Percentiles rank a stretch among this genome's conserved stretches.
Evolutionary conservation across 78 protist genomes (phyloP).

Genomic region (Isochrysis galbana): DNA sequence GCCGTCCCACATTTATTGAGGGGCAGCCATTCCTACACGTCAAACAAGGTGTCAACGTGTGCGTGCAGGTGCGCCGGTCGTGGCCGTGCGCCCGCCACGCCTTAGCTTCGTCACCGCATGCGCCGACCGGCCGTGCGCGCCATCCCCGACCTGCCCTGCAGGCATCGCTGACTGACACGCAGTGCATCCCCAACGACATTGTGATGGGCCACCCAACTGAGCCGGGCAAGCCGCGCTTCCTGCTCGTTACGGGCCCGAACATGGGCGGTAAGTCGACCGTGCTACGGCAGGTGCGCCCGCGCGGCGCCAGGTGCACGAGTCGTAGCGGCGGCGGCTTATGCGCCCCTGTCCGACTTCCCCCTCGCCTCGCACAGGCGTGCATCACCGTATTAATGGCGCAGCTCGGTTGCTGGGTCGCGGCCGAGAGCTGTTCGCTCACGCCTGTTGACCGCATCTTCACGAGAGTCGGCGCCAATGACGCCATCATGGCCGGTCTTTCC

Average conservation of each 20-base stretch:
- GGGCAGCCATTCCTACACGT: background rate
- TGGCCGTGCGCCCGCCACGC: too few relatives aligned
- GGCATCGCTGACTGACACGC: background rate
- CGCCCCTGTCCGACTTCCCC: background rate
- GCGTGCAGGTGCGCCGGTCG: too few relatives aligned
- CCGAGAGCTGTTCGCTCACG: conserved; percentile 69
- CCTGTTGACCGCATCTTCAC: conserved; percentile 95
- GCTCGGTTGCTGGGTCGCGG: conserved; percentile 94
- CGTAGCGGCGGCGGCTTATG: too few relatives aligned
- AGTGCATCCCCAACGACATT: conserved; percentile 58
- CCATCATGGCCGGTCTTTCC: conserved; percentile 79
- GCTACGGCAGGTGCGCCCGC: conserved; percentile 73
- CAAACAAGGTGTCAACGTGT: background rate
- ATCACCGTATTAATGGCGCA: conserved; percentile 91
- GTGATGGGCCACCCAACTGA: background rate
- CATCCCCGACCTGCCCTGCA: too few relatives aligned
- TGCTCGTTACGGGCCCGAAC: conserved; percentile 97
- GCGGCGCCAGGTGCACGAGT: too few relatives aligned
- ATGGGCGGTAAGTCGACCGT: conserved; percentile 96
- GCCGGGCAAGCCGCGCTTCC: background rate
- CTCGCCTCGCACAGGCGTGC: conserved; percentile 60
- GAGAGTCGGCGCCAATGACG: conserved; percentile 79
- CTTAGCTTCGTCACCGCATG: background rate
- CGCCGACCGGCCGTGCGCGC: background rate
- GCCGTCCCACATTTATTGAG: background rate